These are phyloP conservation scores for Aspergillus biplanus DNA, from an alignment of 495 filamentous ascomycete genomes.

Conservation along the genomic window DNA sequence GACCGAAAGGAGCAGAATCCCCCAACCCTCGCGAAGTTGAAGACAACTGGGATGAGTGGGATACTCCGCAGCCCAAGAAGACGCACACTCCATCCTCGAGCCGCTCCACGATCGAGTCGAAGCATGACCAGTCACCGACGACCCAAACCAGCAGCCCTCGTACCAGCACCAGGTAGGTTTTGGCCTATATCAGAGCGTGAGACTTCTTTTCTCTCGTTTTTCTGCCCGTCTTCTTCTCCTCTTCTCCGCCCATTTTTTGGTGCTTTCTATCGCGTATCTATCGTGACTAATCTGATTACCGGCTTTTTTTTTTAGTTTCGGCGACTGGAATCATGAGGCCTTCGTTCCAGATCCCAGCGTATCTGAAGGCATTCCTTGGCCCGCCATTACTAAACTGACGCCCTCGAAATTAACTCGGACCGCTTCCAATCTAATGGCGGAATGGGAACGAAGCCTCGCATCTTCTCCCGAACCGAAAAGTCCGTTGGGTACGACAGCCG, in stretches of 20 bases:
- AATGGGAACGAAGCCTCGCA: conserved; percentile 67
- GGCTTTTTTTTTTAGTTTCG: conserved; percentile 35
- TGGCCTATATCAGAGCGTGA: conserved; percentile 15
- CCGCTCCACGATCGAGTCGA: conserved; percentile 48
- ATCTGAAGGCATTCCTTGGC: conserved; percentile 68
- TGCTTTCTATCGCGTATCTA: not conserved
- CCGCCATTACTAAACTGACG: conserved; percentile 63
- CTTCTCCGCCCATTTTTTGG: not conserved
- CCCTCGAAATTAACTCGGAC: conserved; percentile 69
- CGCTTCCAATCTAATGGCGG: conserved; percentile 74
- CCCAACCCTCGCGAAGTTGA: conserved; percentile 57
- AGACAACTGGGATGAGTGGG: conserved; percentile 75
- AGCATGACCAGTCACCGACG: conserved; percentile 49
- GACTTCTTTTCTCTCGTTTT: conserved; percentile 10
- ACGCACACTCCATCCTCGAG: conserved; percentile 53
- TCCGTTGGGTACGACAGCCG: conserved; percentile 23
- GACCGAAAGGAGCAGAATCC: conserved; percentile 36
- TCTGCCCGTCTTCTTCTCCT: conserved; percentile 7
- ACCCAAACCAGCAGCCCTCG: conserved; percentile 53
- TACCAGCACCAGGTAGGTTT: conserved; percentile 57
- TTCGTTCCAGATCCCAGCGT: conserved; percentile 39
- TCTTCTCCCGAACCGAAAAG: conserved; percentile 37
- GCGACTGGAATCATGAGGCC: conserved; percentile 45
- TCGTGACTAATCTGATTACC: conserved; percentile 36
- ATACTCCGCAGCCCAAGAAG: conserved; percentile 55